Base-by-base conservation (phyloP, 2,329 filamentous ascomycete genomes). In the Chaetomiaceae sp. region DNA sequence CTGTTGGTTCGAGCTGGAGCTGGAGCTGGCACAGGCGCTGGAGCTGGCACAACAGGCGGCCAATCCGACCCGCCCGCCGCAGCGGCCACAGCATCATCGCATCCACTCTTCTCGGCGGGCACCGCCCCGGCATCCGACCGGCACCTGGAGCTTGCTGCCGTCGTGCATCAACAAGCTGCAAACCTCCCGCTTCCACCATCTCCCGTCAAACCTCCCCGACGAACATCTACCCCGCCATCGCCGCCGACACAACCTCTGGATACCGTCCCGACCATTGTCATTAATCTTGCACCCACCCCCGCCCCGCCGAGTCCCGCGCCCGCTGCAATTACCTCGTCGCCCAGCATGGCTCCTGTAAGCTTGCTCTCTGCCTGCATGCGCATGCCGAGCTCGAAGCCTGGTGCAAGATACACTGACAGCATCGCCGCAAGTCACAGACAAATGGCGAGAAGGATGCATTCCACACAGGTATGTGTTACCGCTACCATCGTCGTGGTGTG, bases 341-440 rank as follows among this genome's bases (percentile, higher is more conserved):
- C 68, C 72, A 78, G 71, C 63, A 82, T 82, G 79, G 73, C 78
- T 72, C 73, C 78, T 65, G 79, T 82, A 78, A 73, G 78, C 68
- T 57, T 60, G 51, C 31, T 22, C 48, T 22, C 25, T 47, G 43
- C 51, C 25, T 31, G 34, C 47, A 29, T 15, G 20, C 40, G 44
- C 45, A 36, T 36, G 38, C 22, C 38, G 3, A 15, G 15, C 31
- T 46, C 39, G 47, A 43, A 17, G 15, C 31, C 25, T 22, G 40
- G 36, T 4, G 36, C 27, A 15, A 20, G 12, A 15, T 37, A 29
- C n/a, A 27, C 47, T 55, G 44, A 46, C 49, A 34, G 6, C 23
- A 12, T 29, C 36, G 25, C 43, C 15, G 15, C 22, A n/a, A 64
- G 60, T 58, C 58, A 17, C 42, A 59, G 63, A 66, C 56, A 40